These are phyloP conservation scores for Puya raimondii DNA, from an alignment of 176 grass and related monocot species.

Conservation along the genomic window DNA sequence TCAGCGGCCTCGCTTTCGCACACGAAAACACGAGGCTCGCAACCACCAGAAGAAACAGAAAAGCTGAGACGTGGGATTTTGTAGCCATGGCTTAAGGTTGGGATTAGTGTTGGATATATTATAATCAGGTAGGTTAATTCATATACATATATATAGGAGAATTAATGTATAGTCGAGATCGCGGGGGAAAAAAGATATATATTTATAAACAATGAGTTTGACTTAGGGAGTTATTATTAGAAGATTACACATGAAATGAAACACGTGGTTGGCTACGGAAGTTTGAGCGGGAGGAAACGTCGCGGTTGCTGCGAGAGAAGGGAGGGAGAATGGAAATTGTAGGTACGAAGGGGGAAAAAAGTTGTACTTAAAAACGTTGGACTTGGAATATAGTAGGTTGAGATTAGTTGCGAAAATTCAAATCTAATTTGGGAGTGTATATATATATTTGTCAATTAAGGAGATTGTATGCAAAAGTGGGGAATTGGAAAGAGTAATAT, in stretches of 20 bases:
- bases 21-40: not conserved
- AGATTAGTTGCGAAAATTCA: too few relatives aligned
- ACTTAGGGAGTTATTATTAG: not conserved
- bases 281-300: not conserved
- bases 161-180: too few relatives aligned
- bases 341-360: too few relatives aligned
- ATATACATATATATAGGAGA: not conserved
- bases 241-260: not conserved
- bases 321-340: not conserved
- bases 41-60: not conserved
- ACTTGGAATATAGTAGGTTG: too few relatives aligned
- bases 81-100: not conserved
- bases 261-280: not conserved
- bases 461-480: too few relatives aligned
- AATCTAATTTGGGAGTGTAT: too few relatives aligned
- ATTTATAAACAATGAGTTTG: too few relatives aligned
- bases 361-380: too few relatives aligned
- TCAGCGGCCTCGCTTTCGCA: not conserved
- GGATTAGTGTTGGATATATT: not conserved
- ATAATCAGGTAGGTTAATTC: not conserved
- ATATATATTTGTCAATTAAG: too few relatives aligned
- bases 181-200: too few relatives aligned
- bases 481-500: too few relatives aligned
- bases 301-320: not conserved
- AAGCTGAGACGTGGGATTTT: not conserved